A percentile compares a stretch with the other conserved stretches of the same genome.
phyloP scores from a whole-genome alignment of 768 basidiomycete genomes.

The Cubamyces lactineus region DNA sequence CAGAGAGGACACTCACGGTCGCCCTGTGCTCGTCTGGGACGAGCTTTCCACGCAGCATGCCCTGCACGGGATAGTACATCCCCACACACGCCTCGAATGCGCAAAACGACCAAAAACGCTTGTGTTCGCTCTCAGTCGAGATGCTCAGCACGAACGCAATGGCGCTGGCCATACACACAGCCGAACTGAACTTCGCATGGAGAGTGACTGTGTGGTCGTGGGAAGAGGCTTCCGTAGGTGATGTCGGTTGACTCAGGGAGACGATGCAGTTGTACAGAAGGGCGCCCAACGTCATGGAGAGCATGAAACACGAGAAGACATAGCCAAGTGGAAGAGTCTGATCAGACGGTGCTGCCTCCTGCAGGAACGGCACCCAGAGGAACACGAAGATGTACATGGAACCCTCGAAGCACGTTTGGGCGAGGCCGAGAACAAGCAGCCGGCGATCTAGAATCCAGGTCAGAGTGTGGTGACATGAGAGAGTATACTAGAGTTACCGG shows the following conservation, averaged over 20 bases:
- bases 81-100: slow-evolving; percentile 77
- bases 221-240: slow-evolving; percentile 11
- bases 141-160: slow-evolving; percentile 58
- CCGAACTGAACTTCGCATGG: slow-evolving; percentile 68
- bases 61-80: slow-evolving; percentile 80
- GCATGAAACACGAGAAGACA: slow-evolving; percentile 82
- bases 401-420: slow-evolving; percentile 82
- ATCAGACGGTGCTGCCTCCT: slow-evolving; percentile 53
- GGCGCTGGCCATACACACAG: slow-evolving; percentile 62
- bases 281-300: slow-evolving; percentile 82
- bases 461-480: not conserved
- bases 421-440: slow-evolving; percentile 66
- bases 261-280: slow-evolving; percentile 61
- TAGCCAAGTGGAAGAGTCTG: slow-evolving; percentile 67
- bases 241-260: slow-evolving; percentile 26
- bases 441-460: slow-evolving; percentile 49
- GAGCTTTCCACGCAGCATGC: slow-evolving; percentile 67
- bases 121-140: slow-evolving; percentile 44
- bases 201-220: slow-evolving; percentile 51
- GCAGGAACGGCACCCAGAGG: slow-evolving; percentile 77
- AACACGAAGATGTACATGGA: slow-evolving; percentile 88
- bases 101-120: slow-evolving; percentile 75
- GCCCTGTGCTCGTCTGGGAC: slow-evolving; percentile 75
- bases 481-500: not conserved
- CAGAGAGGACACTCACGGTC: slow-evolving; percentile 50